Evolutionary conservation across 2,329 filamentous ascomycete genomes (phyloP).

Genomic region (Waltergamsia citrina): DNA sequence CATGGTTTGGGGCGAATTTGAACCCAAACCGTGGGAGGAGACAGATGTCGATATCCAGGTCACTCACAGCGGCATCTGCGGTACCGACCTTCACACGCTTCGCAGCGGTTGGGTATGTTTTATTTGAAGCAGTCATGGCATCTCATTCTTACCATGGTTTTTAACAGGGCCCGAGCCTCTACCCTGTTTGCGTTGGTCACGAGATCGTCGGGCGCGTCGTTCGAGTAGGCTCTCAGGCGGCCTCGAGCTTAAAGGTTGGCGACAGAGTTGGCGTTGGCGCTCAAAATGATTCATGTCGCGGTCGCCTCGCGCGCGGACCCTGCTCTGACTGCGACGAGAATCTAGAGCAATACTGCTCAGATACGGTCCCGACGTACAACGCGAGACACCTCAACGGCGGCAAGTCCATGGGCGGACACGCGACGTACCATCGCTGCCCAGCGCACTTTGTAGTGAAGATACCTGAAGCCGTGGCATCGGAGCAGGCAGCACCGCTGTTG

Average conservation of each 20-base stretch:
- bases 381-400: slow-evolving; percentile 18
- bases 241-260: slow-evolving; percentile 42
- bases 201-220: slow-evolving; percentile 54
- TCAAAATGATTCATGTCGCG: slow-evolving; percentile 45
- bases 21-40: slow-evolving; percentile 55
- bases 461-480: slow-evolving; percentile 27
- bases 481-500: slow-evolving; percentile 51
- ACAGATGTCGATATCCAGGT: slow-evolving; percentile 55
- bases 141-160: slow-evolving; percentile 4
- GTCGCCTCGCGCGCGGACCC: slow-evolving; percentile 20
- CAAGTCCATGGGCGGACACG: slow-evolving; percentile 35
- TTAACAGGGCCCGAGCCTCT: slow-evolving; percentile 9
- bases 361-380: slow-evolving; percentile 34
- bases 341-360: slow-evolving; percentile 30
- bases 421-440: slow-evolving; percentile 21
- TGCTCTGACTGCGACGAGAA: slow-evolving; percentile 31
- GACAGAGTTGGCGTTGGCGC: slow-evolving; percentile 56
- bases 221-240: slow-evolving; percentile 38
- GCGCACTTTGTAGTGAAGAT: slow-evolving; percentile 40
- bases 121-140: no score
- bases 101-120: slow-evolving; percentile 35
- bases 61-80: slow-evolving; percentile 56
- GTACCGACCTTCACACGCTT: slow-evolving; percentile 47
- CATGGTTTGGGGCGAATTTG: slow-evolving; percentile 42
- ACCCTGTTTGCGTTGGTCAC: slow-evolving; percentile 49